Evolutionary conservation across 805 yeast genomes (phyloP), one percentile per base, ranked within the genome.

Genomic region (Millerozyma acaciae): DNA sequence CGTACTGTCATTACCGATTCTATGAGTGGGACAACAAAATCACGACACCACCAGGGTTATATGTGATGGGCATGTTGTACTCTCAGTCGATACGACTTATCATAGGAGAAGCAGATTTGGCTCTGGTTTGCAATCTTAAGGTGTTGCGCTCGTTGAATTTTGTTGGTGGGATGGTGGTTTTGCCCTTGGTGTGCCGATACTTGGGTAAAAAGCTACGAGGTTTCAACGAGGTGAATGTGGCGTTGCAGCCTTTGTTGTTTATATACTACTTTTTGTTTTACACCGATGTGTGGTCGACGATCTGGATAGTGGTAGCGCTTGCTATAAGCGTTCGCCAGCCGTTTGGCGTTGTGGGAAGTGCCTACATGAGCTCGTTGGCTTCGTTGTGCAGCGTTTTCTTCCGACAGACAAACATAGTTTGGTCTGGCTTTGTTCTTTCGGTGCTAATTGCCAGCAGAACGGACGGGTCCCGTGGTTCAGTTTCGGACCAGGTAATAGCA

Each of bases 11-110:
- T 2, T 82, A 81, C 8, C 63, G 76, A 32, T 87, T 78, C 60
- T 34, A 42, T n/a, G 48, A 62, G 1, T 88, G 96, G 96, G 87
- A 93, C 55, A 70, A 78, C 8, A 89, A 90, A 51, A 87, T 93
- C 52, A 90, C 98, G 2, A 93, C 98, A 0, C 98, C 98, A 1
- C 97, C 97, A 1, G 98, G 97, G 0, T 62, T 90, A 12, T 90
- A 93, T 52, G 36, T 56, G 5, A 42, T 75, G 7, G 76, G 75
- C 4, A 57, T 58, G 20, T 40, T 44, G 3, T 73, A 68, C 40
- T 28, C 62, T 6, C 57, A 57, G 21, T 31, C 68, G 3, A 40
- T 78, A 39, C 14, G 35, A 24, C 9, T 21, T 3, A 12, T 36
- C 5, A 15, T 37, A 2, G 13, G 13, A 10, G 14, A 13, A 6